Evolutionary conservation across 495 filamentous ascomycete species (phyloP).

Genomic region (Aspergillus olivimuriae): DNA sequence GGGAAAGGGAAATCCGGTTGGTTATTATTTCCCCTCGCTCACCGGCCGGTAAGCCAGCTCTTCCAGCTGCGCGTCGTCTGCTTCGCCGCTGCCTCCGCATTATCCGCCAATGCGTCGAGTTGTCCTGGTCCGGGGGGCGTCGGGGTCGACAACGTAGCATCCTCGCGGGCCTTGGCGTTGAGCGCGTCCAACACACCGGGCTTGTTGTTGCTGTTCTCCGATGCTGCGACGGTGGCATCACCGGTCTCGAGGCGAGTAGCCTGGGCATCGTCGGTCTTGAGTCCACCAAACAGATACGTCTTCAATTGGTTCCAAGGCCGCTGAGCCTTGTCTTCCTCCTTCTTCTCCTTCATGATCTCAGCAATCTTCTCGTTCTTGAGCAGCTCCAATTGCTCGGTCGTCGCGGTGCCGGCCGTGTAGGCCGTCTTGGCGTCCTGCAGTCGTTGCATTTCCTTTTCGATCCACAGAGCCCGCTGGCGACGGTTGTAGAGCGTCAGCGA

Average conservation of each 20-base stretch:
- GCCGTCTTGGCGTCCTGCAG: slow-evolving; percentile 55
- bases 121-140: slow-evolving; percentile 24
- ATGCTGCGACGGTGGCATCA: slow-evolving; percentile 22
- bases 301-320: slow-evolving; percentile 40
- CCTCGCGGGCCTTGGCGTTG: slow-evolving; percentile 23
- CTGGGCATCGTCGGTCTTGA: slow-evolving; percentile 45
- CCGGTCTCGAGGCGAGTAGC: slow-evolving; percentile 47
- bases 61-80: slow-evolving; percentile 37
- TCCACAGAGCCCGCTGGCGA: slow-evolving; percentile 56
- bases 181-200: slow-evolving; percentile 35
- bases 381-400: slow-evolving; percentile 39
- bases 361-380: slow-evolving; percentile 57
- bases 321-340: slow-evolving; percentile 37
- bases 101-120: slow-evolving; percentile 37
- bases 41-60: slow-evolving; percentile 40
- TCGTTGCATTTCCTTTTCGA: slow-evolving; percentile 55
- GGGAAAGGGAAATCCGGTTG: not conserved
- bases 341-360: slow-evolving; percentile 39
- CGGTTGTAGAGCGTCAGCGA: slow-evolving; percentile 90
- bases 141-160: slow-evolving; percentile 14
- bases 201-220: slow-evolving; percentile 17
- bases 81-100: slow-evolving; percentile 34
- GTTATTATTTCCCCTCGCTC: slow-evolving; percentile 6
- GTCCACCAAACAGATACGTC: slow-evolving; percentile 36
- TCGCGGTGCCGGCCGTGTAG: slow-evolving; percentile 55